Conservation (phyloP, 371 early-diverging fungal genomes). For the Choanephora cucurbitarum region DNA sequence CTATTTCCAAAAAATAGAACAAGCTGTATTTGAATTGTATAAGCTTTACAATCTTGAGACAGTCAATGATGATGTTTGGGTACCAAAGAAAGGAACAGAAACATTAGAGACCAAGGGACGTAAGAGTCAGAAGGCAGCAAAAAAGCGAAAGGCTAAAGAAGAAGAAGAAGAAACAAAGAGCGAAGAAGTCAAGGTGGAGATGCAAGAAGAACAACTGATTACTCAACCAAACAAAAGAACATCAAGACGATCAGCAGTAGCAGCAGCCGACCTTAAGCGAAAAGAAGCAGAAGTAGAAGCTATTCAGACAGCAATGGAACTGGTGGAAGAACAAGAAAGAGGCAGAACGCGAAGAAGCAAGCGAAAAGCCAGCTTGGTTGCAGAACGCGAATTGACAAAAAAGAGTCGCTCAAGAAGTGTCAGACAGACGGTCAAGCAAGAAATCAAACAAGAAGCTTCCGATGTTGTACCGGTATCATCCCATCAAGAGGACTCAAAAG, state of each 20-base stretch:
- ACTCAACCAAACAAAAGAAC: too few species aligned
- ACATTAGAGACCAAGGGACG: slow-evolving; percentile 27
- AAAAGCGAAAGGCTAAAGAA: slow-evolving; percentile 10
- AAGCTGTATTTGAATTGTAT: slow-evolving; percentile 54
- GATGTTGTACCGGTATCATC: too few species aligned
- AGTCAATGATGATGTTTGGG: slow-evolving; percentile 37
- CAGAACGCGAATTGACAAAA: neutral
- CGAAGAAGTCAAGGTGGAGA: neutral
- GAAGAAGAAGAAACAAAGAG: neutral
- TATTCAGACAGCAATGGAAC: neutral
- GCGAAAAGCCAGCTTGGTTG: neutral
- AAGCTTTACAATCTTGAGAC: slow-evolving; percentile 36
- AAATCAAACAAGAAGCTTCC: too few species aligned
- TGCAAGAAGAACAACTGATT: neutral
- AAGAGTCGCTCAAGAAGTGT: slow-evolving; percentile 3
- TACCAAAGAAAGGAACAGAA: slow-evolving; percentile 21
- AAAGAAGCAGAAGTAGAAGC: slow-evolving; percentile 1
- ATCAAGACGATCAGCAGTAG: too few species aligned
- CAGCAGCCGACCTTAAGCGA: neutral
- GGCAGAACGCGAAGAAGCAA: neutral
- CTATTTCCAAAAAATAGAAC: too few species aligned
- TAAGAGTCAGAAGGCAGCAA: slow-evolving; percentile 13
- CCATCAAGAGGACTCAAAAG: too few species aligned
- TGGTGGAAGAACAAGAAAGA: neutral
- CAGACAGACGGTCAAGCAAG: too few species aligned